Evolutionary conservation across 2,329 filamentous ascomycete species (phyloP).

Genomic region (Fusarium napiforme): DNA sequence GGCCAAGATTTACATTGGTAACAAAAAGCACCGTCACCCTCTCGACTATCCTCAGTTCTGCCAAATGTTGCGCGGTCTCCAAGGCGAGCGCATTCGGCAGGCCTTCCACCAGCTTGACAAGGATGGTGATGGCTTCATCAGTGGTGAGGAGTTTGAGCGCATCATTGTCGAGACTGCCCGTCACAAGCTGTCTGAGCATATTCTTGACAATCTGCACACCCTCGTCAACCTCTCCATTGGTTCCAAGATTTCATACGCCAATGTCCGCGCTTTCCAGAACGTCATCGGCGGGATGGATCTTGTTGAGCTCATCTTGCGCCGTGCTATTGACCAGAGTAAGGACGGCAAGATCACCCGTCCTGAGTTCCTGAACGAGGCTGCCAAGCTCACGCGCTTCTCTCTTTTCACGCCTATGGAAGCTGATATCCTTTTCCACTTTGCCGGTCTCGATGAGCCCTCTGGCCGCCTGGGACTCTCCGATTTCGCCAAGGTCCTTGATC

Average conservation of each 20-base stretch:
- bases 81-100: slow-evolving; percentile 95
- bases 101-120: slow-evolving; percentile 93
- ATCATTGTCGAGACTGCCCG: slow-evolving; percentile 93
- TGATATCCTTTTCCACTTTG: slow-evolving; percentile 98
- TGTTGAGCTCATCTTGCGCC: slow-evolving; percentile 91
- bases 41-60: slow-evolving; percentile 97
- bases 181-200: slow-evolving; percentile 97
- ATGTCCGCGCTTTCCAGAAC: slow-evolving; percentile 97
- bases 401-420: slow-evolving; percentile 99
- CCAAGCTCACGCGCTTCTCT: slow-evolving; percentile 90
- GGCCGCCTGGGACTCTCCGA: slow-evolving; percentile 84
- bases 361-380: slow-evolving; percentile 95
- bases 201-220: slow-evolving; percentile 89
- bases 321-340: slow-evolving; percentile 81
- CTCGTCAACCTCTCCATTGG: slow-evolving; percentile 94
- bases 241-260: slow-evolving; percentile 96
- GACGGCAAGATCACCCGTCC: slow-evolving; percentile 95
- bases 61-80: slow-evolving; percentile 95
- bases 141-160: slow-evolving; percentile 94
- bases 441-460: slow-evolving; percentile 88
- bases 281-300: slow-evolving; percentile 98
- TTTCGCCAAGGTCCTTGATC: slow-evolving; percentile 94
- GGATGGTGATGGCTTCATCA: slow-evolving; percentile 93
- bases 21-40: slow-evolving; percentile 85
- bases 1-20: slow-evolving; percentile 93